phyloP scores from a whole-genome alignment of 2,329 filamentous ascomycete species.

The Chalaropsis ovoidea region DNA sequence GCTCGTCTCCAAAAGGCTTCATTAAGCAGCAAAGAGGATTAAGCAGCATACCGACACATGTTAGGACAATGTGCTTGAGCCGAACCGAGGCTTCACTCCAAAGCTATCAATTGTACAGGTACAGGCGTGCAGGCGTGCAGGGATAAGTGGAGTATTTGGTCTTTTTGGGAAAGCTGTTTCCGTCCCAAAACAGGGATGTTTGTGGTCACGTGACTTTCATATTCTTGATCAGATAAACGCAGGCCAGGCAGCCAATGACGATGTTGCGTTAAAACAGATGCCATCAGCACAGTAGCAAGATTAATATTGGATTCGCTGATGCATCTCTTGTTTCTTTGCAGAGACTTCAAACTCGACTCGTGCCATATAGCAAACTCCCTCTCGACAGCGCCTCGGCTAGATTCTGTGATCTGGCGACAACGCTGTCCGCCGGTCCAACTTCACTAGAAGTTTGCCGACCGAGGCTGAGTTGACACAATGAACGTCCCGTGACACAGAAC shows the following conservation, averaged over 20 bases:
- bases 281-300: too few species aligned
- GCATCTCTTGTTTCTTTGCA: background rate
- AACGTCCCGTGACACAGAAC: background rate
- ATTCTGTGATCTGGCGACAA: background rate
- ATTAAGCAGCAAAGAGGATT: background rate
- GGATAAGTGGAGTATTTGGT: background rate
- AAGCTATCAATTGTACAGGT: background rate
- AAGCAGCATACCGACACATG: background rate
- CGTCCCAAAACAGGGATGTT: background rate
- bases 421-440: background rate
- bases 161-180: background rate
- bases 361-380: too few species aligned
- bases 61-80: slow-evolving; percentile 5
- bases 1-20: background rate
- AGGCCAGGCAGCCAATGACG: background rate
- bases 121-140: background rate
- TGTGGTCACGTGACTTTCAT: background rate
- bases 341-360: background rate
- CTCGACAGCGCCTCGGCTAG: background rate
- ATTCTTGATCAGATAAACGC: background rate
- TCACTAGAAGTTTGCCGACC: background rate
- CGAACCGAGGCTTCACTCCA: slow-evolving; percentile 19
- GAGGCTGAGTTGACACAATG: background rate
- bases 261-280: too few species aligned
- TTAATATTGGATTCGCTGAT: background rate